These are phyloP conservation scores for Isochrysis galbana DNA, from an alignment of 78 protist genomes.

Conservation along the genomic window DNA sequence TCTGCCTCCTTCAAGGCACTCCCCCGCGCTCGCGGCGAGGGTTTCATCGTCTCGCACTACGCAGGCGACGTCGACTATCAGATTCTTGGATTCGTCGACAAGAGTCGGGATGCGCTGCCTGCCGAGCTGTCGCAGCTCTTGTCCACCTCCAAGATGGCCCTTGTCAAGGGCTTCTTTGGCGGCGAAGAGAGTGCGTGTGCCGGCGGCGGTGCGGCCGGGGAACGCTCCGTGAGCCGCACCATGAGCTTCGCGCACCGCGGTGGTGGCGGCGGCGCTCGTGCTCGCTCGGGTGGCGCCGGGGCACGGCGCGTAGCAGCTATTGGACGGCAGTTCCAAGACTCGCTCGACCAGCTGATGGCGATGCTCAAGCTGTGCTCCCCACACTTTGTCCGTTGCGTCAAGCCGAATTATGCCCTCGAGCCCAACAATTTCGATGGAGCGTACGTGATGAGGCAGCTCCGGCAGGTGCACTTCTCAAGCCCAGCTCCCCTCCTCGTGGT, in stretches of 20 bases:
- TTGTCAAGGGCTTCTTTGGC: not conserved
- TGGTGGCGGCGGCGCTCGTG: not conserved
- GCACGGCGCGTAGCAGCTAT: not conserved
- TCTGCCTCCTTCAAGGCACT: not conserved
- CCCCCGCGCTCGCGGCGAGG: conserved; percentile 2
- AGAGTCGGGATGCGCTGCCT: not conserved
- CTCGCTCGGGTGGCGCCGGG: not conserved
- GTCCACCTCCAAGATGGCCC: not conserved
- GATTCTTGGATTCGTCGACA: not conserved
- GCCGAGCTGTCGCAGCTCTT: not conserved
- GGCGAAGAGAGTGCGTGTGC: not conserved
- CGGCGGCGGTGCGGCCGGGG: not conserved
- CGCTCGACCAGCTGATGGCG: conserved; percentile 19
- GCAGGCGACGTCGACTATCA: not conserved
- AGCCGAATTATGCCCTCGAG: conserved; percentile 27
- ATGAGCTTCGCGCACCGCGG: not conserved
- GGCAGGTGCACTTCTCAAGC: no score
- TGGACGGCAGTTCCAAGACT: not conserved
- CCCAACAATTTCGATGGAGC: not conserved
- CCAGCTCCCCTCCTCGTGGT: no score
- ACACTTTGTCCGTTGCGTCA: conserved; percentile 52
- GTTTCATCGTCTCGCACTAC: not conserved
- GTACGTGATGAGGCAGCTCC: conserved; percentile 19
- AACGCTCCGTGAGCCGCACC: not conserved
- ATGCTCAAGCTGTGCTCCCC: not conserved